Base-by-base conservation (phyloP, 768 basidiomycete genomes). In the Lentinula sp. region DNA sequence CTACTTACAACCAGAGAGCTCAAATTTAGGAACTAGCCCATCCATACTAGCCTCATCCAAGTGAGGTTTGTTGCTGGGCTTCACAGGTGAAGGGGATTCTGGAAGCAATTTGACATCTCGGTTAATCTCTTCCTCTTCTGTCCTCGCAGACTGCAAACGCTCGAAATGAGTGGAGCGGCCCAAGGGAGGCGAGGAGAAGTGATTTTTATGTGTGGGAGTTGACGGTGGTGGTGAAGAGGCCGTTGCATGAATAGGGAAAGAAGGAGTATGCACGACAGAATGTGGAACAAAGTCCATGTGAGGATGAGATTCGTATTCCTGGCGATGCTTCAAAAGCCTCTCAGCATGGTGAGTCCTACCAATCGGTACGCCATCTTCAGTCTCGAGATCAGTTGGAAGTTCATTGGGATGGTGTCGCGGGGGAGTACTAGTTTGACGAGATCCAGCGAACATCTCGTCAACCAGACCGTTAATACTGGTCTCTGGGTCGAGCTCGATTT, bases 401-500 rank as follows among this genome's bases (percentile, higher is more conserved):
- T 77, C 71, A 48, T 63, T 52, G 55, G 70, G 66, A 64, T 73
- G 62, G 50, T 66, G 9, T 34, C 71, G 76, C 3, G 85, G 81
- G 40, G 82, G 79, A 15, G 83, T 80, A 66, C 67, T 75, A 37
- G 68, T 69, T 61, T 70, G 74, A 13, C 73, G 75, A 50, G 74
- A 73, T 56, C 81, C 79, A 35, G 53, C 53, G 61, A 89, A 78
- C 78, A 89, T 85, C 59, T 87, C 81, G 49, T 89, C 84, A 18
- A 89, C 87, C 32, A 88, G 77, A n/a, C 86, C 84, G 9, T 84
- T 84, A 64, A 89, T 84, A 68, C 85, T 88, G 59, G 81, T 74
- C 62, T 85, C 83, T 31, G 76, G 75, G 65, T 81, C 78, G 46
- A 78, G 66, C 7, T 68, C 67, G 46, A 78, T 69, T 4, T 16